Evolutionary conservation across 129 eudicot species (phyloP).

Genomic region (Ambrosia trifida): DNA sequence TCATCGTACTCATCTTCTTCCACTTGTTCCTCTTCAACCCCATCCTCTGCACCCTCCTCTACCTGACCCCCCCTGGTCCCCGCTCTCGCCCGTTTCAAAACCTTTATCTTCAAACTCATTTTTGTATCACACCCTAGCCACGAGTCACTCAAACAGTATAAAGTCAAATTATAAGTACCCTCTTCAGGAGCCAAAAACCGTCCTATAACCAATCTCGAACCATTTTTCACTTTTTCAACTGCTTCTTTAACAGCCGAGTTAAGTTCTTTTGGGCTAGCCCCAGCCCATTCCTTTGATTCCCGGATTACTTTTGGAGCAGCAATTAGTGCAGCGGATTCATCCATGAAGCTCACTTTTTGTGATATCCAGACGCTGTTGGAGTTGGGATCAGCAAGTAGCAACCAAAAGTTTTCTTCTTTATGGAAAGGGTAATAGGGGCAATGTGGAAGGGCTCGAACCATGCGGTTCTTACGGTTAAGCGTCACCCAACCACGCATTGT

Average conservation of each 20-base stretch:
- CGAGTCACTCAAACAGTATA: slow-evolving; percentile 71
- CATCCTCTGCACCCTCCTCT: slow-evolving; percentile 72
- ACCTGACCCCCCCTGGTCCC: slow-evolving; percentile 60
- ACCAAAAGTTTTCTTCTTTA: slow-evolving; percentile 87
- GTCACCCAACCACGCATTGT: slow-evolving; percentile 91
- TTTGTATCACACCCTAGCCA: slow-evolving; percentile 92
- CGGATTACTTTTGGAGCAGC: slow-evolving; percentile 83
- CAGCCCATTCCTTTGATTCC: slow-evolving; percentile 73
- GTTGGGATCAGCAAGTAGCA: slow-evolving; percentile 70
- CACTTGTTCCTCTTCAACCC: slow-evolving; percentile 75
- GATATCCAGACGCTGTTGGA: slow-evolving; percentile 86
- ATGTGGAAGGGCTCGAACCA: slow-evolving; percentile 75
- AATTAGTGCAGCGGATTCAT: slow-evolving; percentile 77
- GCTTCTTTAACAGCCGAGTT: slow-evolving; percentile 69
- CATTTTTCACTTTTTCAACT: slow-evolving; percentile 60
- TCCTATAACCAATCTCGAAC: slow-evolving; percentile 73
- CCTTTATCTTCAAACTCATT: slow-evolving; percentile 63
- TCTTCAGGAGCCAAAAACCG: slow-evolving; percentile 86
- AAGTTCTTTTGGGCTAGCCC: slow-evolving; percentile 70
- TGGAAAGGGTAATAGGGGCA: slow-evolving; percentile 77
- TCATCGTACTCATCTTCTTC: slow-evolving; percentile 78
- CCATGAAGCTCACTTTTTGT: slow-evolving; percentile 84
- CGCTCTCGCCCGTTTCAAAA: slow-evolving; percentile 66
- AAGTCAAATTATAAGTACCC: slow-evolving; percentile 67
- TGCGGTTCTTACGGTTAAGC: slow-evolving; percentile 58